These are phyloP conservation scores for Teratosphaeria epicoccoides DNA, from an alignment of 2,329 filamentous ascomycete genomes.

Conservation along the genomic window DNA sequence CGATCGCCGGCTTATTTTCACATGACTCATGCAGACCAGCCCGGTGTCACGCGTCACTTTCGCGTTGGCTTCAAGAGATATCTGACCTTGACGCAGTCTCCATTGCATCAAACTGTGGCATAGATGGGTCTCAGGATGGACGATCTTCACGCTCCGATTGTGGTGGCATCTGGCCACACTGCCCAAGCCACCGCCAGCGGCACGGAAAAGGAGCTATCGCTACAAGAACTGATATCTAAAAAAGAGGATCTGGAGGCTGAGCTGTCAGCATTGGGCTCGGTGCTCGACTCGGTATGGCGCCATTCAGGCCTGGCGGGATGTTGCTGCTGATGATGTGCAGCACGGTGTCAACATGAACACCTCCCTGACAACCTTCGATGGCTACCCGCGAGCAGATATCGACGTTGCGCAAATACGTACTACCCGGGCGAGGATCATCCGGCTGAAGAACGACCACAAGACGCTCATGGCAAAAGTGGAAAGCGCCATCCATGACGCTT, in stretches of 20 bases:
- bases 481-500: slow-evolving; percentile 76
- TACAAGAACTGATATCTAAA: slow-evolving; percentile 70
- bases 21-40: neutral
- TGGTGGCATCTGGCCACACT: slow-evolving; percentile 68
- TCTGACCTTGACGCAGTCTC: neutral
- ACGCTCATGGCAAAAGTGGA: slow-evolving; percentile 75
- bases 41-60: neutral
- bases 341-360: slow-evolving; percentile 92
- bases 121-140: slow-evolving; percentile 51
- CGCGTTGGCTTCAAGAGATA: neutral
- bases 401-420: slow-evolving; percentile 94
- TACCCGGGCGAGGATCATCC: slow-evolving; percentile 81
- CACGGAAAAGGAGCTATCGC: slow-evolving; percentile 48
- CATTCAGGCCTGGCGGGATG: neutral
- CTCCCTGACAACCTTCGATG: slow-evolving; percentile 73
- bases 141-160: slow-evolving; percentile 57
- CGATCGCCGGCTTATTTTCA: no score
- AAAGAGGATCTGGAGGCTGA: slow-evolving; percentile 81
- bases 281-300: slow-evolving; percentile 67
- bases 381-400: slow-evolving; percentile 84
- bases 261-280: slow-evolving; percentile 69
- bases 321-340: slow-evolving; percentile 38
- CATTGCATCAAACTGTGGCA: neutral
- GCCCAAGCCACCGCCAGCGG: slow-evolving; percentile 29
- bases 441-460: slow-evolving; percentile 87